phyloP scores from a whole-genome alignment of 495 filamentous ascomycete genomes.

The Aspergillus bertholletiae region DNA sequence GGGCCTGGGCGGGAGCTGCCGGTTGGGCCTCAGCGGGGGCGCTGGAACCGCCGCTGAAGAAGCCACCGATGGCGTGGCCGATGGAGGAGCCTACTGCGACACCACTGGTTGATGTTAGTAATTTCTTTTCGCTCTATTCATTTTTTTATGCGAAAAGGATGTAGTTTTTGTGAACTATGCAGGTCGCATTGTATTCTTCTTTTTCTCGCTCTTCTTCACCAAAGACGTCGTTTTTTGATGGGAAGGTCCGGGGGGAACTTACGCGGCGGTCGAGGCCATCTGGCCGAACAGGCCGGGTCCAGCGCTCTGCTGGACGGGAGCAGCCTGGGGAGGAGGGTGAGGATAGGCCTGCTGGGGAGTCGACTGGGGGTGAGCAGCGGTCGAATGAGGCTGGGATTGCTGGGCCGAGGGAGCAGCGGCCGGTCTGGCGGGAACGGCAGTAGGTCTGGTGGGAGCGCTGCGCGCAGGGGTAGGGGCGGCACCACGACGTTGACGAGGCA shows the following conservation, averaged over 20 bases:
- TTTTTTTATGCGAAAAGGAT: too few relatives aligned
- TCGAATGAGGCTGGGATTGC: slow-evolving; percentile 51
- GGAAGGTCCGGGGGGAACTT: slow-evolving; percentile 30
- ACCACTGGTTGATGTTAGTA: slow-evolving; percentile 57
- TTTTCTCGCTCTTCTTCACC: too few relatives aligned
- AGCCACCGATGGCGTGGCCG: slow-evolving; percentile 86
- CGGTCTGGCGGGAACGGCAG: slow-evolving; percentile 57
- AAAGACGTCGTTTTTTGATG: too few relatives aligned
- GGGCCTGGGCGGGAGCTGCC: slow-evolving; percentile 34
- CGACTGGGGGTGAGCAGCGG: slow-evolving; percentile 53
- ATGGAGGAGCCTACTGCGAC: slow-evolving; percentile 93
- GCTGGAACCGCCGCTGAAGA: slow-evolving; percentile 66
- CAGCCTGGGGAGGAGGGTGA: slow-evolving; percentile 29
- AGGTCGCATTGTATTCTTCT: too few relatives aligned
- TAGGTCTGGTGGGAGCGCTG: slow-evolving; percentile 64
- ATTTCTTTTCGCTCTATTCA: too few relatives aligned
- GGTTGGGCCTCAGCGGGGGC: slow-evolving; percentile 56
- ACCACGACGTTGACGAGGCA: slow-evolving; percentile 77
- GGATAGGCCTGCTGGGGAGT: slow-evolving; percentile 41
- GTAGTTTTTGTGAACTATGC: not conserved
- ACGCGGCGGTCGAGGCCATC: slow-evolving; percentile 86
- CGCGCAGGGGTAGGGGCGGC: slow-evolving; percentile 50
- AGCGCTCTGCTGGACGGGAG: slow-evolving; percentile 49
- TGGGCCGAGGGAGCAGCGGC: slow-evolving; percentile 49
- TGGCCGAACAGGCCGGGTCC: slow-evolving; percentile 76